Percentiles rank a stretch among this genome's conserved stretches.
These are phyloP conservation scores for Hibiscus trionum DNA, from an alignment of 345 rosid genomes.

Conservation along the genomic window DNA sequence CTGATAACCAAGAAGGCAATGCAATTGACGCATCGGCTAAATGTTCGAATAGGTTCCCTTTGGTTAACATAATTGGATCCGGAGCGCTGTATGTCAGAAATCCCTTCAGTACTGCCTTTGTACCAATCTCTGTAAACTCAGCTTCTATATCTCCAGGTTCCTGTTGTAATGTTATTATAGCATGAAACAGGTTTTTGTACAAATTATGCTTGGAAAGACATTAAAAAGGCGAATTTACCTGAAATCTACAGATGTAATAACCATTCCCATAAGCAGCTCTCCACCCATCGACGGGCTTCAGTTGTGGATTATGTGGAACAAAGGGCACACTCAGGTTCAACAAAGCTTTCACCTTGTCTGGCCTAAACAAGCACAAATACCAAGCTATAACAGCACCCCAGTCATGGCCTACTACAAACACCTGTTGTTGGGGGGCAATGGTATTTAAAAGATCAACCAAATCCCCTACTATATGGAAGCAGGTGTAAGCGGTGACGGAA, in stretches of 20 bases:
- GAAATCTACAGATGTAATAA: constrained; percentile 49
- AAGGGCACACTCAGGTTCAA: constrained; percentile 41
- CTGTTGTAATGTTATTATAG: neutral
- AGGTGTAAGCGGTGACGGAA: constrained; percentile 32
- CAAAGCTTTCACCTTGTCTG: constrained; percentile 47
- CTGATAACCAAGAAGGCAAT: constrained; percentile 50
- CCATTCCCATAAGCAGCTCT: constrained; percentile 36
- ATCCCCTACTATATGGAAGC: constrained; percentile 44
- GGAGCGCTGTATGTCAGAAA: constrained; percentile 23
- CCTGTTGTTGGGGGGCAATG: constrained; percentile 21
- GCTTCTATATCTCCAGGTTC: constrained; percentile 12
- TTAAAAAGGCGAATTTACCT: constrained; percentile 24
- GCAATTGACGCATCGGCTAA: constrained; percentile 34
- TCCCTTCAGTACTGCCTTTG: constrained; percentile 46
- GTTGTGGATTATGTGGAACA: constrained; percentile 23
- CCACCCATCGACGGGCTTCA: constrained; percentile 22
- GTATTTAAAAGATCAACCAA: constrained; percentile 35
- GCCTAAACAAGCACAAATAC: constrained; percentile 42
- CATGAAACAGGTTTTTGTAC: neutral
- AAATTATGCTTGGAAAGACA: neutral
- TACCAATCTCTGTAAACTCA: constrained; percentile 7
- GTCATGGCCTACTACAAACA: constrained; percentile 59
- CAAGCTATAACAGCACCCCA: constrained; percentile 62
- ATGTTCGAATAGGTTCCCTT: constrained; percentile 8
- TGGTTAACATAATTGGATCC: neutral